Base-by-base conservation (phyloP, 441 rosid species). In the Erysimum pusillum region DNA sequence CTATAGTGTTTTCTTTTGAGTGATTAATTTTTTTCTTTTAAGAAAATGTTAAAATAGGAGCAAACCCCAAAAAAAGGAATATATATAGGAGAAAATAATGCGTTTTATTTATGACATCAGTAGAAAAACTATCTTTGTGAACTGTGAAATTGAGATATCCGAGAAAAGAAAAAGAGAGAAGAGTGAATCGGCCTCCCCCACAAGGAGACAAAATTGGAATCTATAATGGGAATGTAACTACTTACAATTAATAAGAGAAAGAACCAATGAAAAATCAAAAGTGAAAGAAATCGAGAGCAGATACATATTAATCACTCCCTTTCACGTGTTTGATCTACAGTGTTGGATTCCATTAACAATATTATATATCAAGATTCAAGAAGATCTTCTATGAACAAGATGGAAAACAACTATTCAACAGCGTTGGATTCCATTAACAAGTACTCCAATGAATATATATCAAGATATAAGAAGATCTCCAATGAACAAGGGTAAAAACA, bases 171-270 rank as follows among this genome's bases (percentile, higher is more conserved):
- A 53, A 66, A 12, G 34, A 44, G 22, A 25, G 31, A 65, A 35
- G 48, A 58, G 36, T 59, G 51, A 36, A 78, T 51, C 32, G 22
- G 60, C 81, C 81, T 78, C 69, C 81, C 81, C 81, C 81, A 39
- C 67, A 78, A 73, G 46, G 68, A 60, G 81, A 78, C 81, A 78
- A 78, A 78, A 52, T 25, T 34, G 28, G 74, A 78, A 67, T 73
- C 65, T 52, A 15, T 73, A 67, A 78, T 67, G 81, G 69, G 39
- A 75, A 60, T 15, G 22, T 59, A 67, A 59, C 35, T 38, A 28
- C 28, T 46, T 42, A 63, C 71, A 46, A 71, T 58, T 57, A 63
- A 63, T 70, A 35, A 31, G 44, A 70, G 67, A 63, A 64, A 49
- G 8, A 57, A 64, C 73, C 48, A 71, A 39, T 77, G 62, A 77